Percentiles rank a stretch among this genome's conserved stretches.
Conservation (phyloP, 495 filamentous ascomycete genomes). For the Podospora australis region DNA sequence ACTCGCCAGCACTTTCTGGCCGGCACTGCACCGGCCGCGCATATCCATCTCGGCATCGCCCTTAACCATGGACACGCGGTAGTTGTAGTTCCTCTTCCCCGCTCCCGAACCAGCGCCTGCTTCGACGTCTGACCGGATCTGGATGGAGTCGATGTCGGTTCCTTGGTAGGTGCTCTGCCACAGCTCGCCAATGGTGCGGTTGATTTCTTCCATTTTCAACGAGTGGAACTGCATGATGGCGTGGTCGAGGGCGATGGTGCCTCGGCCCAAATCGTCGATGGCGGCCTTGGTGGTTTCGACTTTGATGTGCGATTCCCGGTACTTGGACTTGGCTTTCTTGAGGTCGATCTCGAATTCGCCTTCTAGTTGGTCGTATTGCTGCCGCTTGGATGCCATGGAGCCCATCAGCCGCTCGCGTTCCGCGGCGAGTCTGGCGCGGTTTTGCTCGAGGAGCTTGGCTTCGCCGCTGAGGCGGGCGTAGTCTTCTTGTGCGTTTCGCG, state of each 20-base stretch:
- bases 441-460: conserved; percentile 52
- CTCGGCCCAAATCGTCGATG: conserved; percentile 80
- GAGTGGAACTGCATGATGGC: conserved; percentile 96
- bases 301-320: conserved; percentile 81
- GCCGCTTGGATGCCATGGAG: conserved; percentile 72
- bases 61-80: conserved; percentile 98
- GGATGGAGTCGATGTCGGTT: conserved; percentile 93
- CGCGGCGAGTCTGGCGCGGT: conserved; percentile 52
- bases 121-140: conserved; percentile 87
- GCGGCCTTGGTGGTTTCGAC: conserved; percentile 91
- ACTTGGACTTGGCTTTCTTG: conserved; percentile 72
- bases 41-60: conserved; percentile 98
- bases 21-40: conserved; percentile 93
- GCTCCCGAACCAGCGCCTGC: conserved; percentile 33
- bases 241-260: conserved; percentile 74
- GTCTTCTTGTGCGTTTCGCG: conserved; percentile 76
- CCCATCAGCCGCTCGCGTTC: conserved; percentile 54
- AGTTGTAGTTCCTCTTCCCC: conserved; percentile 86
- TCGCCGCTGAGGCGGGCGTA: conserved; percentile 66
- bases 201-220: conserved; percentile 98
- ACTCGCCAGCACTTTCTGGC: conserved; percentile 90
- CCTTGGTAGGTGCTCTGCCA: conserved; percentile 97
- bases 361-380: conserved; percentile 60
- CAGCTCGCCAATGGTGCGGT: conserved; percentile 86
- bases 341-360: conserved; percentile 82